Evolutionary conservation across 1,139 yeast genomes (phyloP).

Genomic region (Suhomyces panamericanus): DNA sequence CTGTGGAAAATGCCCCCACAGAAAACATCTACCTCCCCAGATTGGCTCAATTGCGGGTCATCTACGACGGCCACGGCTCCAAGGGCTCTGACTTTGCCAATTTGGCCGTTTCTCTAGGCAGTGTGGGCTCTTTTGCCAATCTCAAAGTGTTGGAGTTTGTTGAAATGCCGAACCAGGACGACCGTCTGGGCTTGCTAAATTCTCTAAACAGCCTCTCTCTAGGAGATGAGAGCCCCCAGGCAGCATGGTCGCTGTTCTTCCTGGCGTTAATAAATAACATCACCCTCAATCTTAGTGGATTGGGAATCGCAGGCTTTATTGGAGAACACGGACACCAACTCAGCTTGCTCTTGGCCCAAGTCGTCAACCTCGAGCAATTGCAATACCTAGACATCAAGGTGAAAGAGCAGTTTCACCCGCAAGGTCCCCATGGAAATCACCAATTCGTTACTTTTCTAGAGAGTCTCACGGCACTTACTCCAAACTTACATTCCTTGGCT

Average conservation of each 20-base stretch:
- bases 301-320: constrained; percentile 22
- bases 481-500: constrained; percentile 16
- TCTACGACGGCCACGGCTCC: constrained; percentile 1
- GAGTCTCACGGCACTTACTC: constrained; percentile 15
- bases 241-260: constrained; percentile 21
- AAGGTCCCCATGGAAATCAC: constrained; percentile 12
- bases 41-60: constrained; percentile 5
- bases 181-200: constrained; percentile 8
- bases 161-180: constrained; percentile 5
- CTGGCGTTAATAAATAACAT: constrained; percentile 7
- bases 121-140: neutral
- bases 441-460: constrained; percentile 15
- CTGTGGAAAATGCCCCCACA: neutral
- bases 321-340: constrained; percentile 14
- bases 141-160: constrained; percentile 7
- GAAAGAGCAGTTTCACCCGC: constrained; percentile 19
- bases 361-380: constrained; percentile 13
- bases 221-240: constrained; percentile 6
- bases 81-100: neutral
- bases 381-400: constrained; percentile 16
- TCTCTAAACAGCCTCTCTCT: constrained; percentile 11
- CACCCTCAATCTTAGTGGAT: constrained; percentile 11
- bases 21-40: constrained; percentile 3
- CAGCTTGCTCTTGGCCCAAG: constrained; percentile 9
- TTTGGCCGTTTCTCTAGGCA: constrained; percentile 7